Evolutionary conservation across 768 basidiomycete species (phyloP).

Genomic region (Panellus pusillus): DNA sequence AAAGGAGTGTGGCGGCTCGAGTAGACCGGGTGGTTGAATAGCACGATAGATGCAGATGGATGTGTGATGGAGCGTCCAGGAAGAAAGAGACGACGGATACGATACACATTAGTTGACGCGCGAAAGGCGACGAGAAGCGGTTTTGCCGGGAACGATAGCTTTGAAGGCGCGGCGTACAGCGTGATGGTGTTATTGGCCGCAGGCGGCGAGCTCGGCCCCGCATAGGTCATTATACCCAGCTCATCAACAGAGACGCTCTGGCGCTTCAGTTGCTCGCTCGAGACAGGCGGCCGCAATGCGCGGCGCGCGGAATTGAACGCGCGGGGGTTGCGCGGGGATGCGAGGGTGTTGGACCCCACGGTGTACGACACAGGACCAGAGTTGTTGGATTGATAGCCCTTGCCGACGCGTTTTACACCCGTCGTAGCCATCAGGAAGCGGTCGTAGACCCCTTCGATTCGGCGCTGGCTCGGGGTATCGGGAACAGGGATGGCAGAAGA

Average conservation of each 20-base stretch:
- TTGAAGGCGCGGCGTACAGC: slow-evolving; percentile 73
- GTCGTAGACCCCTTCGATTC: slow-evolving; percentile 76
- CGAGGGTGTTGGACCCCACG: slow-evolving; percentile 24
- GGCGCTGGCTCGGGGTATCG: slow-evolving; percentile 59
- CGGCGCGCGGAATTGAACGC: slow-evolving; percentile 51
- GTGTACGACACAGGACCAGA: slow-evolving; percentile 42
- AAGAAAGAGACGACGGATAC: background rate
- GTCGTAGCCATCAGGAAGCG: slow-evolving; percentile 81
- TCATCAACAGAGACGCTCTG: slow-evolving; percentile 61
- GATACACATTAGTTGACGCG: slow-evolving; percentile 27
- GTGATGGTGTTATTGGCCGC: slow-evolving; percentile 51
- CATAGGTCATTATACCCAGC: slow-evolving; percentile 52
- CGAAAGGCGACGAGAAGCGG: slow-evolving; percentile 50
- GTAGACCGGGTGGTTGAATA: slow-evolving; percentile 7
- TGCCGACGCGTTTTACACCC: slow-evolving; percentile 77
- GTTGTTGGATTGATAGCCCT: slow-evolving; percentile 78
- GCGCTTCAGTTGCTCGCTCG: slow-evolving; percentile 49
- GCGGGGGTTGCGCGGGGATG: slow-evolving; percentile 36
- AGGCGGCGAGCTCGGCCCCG: slow-evolving; percentile 32
- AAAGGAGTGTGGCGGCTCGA: slow-evolving; percentile 17
- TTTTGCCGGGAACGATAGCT: slow-evolving; percentile 70
- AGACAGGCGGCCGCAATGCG: slow-evolving; percentile 71
- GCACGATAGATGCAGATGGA: slow-evolving; percentile 3
- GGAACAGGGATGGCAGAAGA: slow-evolving; percentile 36
- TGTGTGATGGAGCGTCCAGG: background rate